Percentiles rank a stretch among this genome's conserved stretches.
These are phyloP conservation scores for Aspergillus sojae DNA, from an alignment of 2,329 filamentous ascomycete genomes.

Conservation along the genomic window DNA sequence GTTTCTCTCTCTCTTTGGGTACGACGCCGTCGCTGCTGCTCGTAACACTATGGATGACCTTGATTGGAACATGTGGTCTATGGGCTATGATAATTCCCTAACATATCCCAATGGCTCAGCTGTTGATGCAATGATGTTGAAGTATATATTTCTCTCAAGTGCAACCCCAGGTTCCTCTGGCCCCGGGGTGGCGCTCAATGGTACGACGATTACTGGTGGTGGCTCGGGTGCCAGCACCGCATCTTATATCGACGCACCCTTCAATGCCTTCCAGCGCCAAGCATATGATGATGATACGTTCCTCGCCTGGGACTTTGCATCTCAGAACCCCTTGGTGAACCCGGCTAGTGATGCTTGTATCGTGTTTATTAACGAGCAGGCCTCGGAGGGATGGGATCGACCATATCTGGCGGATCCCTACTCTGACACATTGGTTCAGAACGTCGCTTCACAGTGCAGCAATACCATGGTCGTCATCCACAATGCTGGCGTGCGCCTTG, in stretches of 20 bases:
- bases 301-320: conserved; percentile 62
- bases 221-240: conserved; percentile 55
- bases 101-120: background rate
- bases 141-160: background rate
- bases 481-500: conserved; percentile 38
- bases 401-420: conserved; percentile 18
- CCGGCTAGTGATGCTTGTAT: conserved; percentile 27
- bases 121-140: background rate
- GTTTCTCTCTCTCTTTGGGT: conserved; percentile 59
- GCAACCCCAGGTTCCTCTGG: background rate
- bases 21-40: conserved; percentile 48
- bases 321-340: conserved; percentile 52
- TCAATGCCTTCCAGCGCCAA: conserved; percentile 57
- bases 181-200: background rate
- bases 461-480: conserved; percentile 68
- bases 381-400: background rate
- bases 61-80: background rate
- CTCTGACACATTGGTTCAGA: conserved; percentile 58
- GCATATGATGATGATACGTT: conserved; percentile 60
- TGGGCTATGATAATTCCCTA: background rate
- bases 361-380: conserved; percentile 22
- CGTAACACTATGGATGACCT: too few species aligned
- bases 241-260: conserved; percentile 55
- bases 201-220: conserved; percentile 26
- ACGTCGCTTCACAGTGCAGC: conserved; percentile 61